Percentiles rank a stretch among this genome's conserved stretches.
Conservation (phyloP, 768 basidiomycete genomes). For the Tulasnella sp. region DNA sequence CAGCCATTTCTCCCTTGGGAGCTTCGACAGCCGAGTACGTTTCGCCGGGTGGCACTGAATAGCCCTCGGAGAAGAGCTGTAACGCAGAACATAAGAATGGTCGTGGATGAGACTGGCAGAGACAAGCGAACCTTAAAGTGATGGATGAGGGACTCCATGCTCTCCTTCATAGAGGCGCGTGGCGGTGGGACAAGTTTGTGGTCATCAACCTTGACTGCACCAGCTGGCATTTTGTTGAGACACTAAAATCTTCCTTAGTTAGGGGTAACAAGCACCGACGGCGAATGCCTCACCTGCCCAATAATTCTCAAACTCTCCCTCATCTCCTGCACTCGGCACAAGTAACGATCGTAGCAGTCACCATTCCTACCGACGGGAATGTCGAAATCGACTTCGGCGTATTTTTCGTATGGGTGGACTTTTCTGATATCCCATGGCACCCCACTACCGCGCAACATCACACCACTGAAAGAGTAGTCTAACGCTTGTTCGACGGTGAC, state of each 20-base stretch:
- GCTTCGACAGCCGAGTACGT: conserved; percentile 97
- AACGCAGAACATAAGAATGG: neutral
- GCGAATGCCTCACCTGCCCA: conserved; percentile 39
- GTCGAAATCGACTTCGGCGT: conserved; percentile 95
- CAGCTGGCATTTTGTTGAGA: conserved; percentile 92
- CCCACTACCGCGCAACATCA: conserved; percentile 92
- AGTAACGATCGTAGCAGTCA: conserved; percentile 95
- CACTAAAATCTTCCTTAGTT: conserved; percentile 38
- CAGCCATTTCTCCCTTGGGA: conserved; percentile 97
- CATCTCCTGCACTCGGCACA: conserved; percentile 98
- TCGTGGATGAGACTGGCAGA: neutral
- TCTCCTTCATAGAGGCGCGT: conserved; percentile 97
- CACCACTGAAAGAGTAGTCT: conserved; percentile 88
- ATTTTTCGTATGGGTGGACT: conserved; percentile 88
- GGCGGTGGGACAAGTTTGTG: conserved; percentile 96
- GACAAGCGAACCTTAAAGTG: conserved; percentile 71
- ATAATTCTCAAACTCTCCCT: conserved; percentile 87
- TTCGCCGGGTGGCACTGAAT: conserved; percentile 84
- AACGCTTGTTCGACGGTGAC: conserved; percentile 89
- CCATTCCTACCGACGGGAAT: conserved; percentile 94
- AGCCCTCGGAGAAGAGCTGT: conserved; percentile 91
- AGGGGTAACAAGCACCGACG: neutral
- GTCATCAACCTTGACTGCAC: conserved; percentile 89
- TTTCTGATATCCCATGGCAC: conserved; percentile 92
- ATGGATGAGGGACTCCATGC: conserved; percentile 95